Evolutionary conservation across 352 stramenopile genomes (phyloP).

Genomic region (Globisporangium abappressorium): DNA sequence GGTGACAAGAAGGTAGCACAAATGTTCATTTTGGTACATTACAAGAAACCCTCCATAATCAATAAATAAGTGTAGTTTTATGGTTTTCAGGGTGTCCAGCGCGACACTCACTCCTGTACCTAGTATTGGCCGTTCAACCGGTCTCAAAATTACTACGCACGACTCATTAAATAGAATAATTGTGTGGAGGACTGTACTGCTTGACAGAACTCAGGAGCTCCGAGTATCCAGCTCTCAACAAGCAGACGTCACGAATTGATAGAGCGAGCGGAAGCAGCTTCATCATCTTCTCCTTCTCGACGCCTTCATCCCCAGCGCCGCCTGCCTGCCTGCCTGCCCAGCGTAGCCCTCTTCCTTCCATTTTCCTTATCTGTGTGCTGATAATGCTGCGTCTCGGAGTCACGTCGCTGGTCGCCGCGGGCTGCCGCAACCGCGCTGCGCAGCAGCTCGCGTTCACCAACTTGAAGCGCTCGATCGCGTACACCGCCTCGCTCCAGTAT

Average conservation of each 20-base stretch:
- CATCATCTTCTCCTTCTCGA: not conserved
- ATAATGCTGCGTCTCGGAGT: slow-evolving; percentile 15
- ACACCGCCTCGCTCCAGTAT: slow-evolving; percentile 15
- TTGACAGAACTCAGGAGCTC: not conserved
- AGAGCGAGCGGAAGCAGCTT: slow-evolving; percentile 1
- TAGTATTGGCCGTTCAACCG: not conserved
- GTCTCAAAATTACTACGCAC: not conserved
- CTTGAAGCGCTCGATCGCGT: slow-evolving; percentile 19
- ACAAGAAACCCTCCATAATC: too few relatives aligned
- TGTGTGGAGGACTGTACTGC: not conserved
- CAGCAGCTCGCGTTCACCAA: slow-evolving; percentile 13
- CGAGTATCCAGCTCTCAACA: slow-evolving; percentile 1
- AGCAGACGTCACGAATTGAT: slow-evolving; percentile 1
- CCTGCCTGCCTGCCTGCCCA: not conserved
- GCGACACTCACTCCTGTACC: too few relatives aligned
- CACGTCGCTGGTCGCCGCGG: slow-evolving; percentile 2
- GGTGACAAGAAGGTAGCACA: too few relatives aligned
- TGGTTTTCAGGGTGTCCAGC: too few relatives aligned
- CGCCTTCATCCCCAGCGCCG: not conserved
- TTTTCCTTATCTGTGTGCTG: not conserved
- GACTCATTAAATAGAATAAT: not conserved
- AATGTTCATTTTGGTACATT: too few relatives aligned
- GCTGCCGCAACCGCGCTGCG: not conserved
- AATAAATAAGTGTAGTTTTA: too few relatives aligned
- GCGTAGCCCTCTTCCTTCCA: not conserved